Base-by-base conservation (phyloP, 495 filamentous ascomycete genomes). In the Aspergillus incahuasiensis region DNA sequence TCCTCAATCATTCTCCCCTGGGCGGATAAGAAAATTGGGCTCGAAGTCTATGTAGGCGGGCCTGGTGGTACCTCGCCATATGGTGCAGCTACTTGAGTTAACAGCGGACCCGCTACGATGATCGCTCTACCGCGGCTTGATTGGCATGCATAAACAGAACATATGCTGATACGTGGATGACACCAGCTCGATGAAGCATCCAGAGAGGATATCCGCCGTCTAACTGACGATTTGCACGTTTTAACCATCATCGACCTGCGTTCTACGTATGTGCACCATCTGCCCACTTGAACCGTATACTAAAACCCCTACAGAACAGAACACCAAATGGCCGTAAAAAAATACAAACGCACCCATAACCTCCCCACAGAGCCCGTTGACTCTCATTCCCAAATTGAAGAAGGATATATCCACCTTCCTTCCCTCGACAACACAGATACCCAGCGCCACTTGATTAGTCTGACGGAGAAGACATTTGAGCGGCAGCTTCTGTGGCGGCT, bases 211-310 rank as follows among this genome's bases (percentile, higher is more conserved):
- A 79, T 81, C 53, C 63, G 69, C 20, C 76, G 73, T 49, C 69
- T 95, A 13, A 68, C 68, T n/a, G 71, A 85, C 5, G 81, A 86
- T 53, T 80, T 84, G 59, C 76, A 79, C 43, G 82, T 95, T 44
- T 77, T 75, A 24, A 88, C 82, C 1, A 81, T 95, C 22, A 79
- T 96, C 30, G 91, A 95, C 68, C 71, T 95, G 15, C 82, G 90
- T 38, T 89, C 89, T 54, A 80, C 81, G 86, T 89, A 80, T 43
- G 66, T 30, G 19, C 40, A 21, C 19, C 18, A 1, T 52, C 11
- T 15, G 16, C 35, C 28, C 55, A 43, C 12, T 47, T 35, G 21
- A 12, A 11, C 32, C 13, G 6, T 15, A 35, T 35, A 35, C 32
- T 35, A 3, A 35, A 49, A 39, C 9, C 2, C 6, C 7, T 16